A percentile compares a stretch with the other conserved stretches of the same genome.
phyloP scores from a whole-genome alignment of 2,329 filamentous ascomycete species.

The Xylaria sp. region DNA sequence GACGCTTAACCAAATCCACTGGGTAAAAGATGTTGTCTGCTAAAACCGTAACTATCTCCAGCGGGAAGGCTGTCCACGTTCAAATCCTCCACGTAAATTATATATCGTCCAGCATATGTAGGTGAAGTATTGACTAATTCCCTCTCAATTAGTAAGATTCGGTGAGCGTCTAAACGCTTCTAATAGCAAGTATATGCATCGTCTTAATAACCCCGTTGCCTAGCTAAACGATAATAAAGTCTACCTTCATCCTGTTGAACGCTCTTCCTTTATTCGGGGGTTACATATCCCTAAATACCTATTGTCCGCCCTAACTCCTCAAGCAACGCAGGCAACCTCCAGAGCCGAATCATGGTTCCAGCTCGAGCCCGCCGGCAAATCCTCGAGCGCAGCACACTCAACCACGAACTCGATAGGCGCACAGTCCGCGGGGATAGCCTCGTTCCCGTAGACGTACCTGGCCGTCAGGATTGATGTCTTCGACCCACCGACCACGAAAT shows the following conservation, averaged over 20 bases:
- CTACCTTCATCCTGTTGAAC: neutral
- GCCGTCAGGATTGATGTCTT: slow-evolving; percentile 12
- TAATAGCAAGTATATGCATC: neutral
- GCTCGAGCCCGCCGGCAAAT: slow-evolving; percentile 20
- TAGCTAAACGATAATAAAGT: neutral
- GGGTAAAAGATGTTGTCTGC: neutral
- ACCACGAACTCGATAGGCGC: slow-evolving; percentile 29
- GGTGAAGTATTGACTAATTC: neutral
- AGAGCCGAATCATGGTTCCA: slow-evolving; percentile 30
- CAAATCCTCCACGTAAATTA: neutral
- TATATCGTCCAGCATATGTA: neutral
- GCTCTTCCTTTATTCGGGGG: neutral
- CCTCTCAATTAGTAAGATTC: too few species aligned
- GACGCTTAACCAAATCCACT: neutral
- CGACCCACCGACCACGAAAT: slow-evolving; percentile 7
- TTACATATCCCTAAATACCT: too few species aligned
- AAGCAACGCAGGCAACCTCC: slow-evolving; percentile 26
- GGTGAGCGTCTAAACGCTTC: neutral
- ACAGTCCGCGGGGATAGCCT: slow-evolving; percentile 26
- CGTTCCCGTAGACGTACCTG: slow-evolving; percentile 25
- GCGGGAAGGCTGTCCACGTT: neutral
- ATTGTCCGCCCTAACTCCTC: neutral
- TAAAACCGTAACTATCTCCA: neutral
- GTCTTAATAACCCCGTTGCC: neutral
- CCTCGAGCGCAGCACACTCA: slow-evolving; percentile 25